Base-by-base conservation (phyloP, 2,329 filamentous ascomycete genomes). In the Pestalotiopsis fici region DNA sequence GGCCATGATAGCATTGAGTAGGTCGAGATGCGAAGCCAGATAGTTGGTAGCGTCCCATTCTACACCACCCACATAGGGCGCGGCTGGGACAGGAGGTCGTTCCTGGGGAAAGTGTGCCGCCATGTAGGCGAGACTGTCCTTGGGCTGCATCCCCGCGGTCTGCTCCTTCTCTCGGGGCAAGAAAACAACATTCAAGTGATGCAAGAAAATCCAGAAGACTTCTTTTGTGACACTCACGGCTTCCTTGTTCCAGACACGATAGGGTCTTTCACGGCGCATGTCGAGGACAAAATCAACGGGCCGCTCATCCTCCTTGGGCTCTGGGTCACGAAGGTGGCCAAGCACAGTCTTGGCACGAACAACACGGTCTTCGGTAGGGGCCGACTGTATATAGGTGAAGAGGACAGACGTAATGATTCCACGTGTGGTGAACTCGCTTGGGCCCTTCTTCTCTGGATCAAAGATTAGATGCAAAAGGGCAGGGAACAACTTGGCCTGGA, bases 1-100 rank as follows among this genome's bases (percentile, higher is more conserved):
- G 0, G 95, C 93, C 67, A 98, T 82, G 66, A 98, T 89, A 35
- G 94, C 95, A 75, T 98, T 99, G 74, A 98, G 82, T 12, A 99
- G 89, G 75, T 98, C 96, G 11, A 99, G 86, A 75, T 99, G 95
- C 0, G 93, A 93, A 21, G 95, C 94, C 12, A 98, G 86, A 78
- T 98, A 98, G 79, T 97, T 98, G 11, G 96, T 98, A 2, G 96
- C 96, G 77, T 98, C 96, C 96, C 96, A 98, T 80, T 99, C 96
- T 11, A 98, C 96, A 65, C 96, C 95, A 61, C 96, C 96, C 55
- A 98, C 95, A 76, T 98, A 98, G 0, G 95, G 95, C 4, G 95
- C 95, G 18, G 96, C 95, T 28, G 95, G 94, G 0, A 98, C 94
- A 0, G 96, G 96, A 3, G 95, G 93, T 0, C 94, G 90, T 72